Base-by-base conservation (phyloP, 306 rosid species). In the Corylus heterophylla region DNA sequence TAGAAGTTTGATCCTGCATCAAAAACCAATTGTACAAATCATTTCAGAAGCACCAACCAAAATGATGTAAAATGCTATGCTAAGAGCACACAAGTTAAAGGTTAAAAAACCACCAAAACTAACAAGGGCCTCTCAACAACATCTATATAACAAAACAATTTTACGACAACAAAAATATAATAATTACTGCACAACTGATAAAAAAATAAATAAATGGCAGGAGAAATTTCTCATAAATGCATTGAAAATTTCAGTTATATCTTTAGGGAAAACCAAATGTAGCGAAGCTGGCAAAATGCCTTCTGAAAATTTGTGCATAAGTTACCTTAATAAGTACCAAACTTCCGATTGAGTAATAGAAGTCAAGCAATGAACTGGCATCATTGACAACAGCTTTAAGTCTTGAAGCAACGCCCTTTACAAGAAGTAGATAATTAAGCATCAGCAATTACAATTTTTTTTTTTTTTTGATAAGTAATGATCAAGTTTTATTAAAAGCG, bases 321-420 rank as follows among this genome's bases (percentile, higher is more conserved):
- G 13, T 79, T 86, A 93, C 99, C 99, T 90, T 91, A 55, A 89
- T 76, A 81, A 89, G 97, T 79, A 82, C 91, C 88, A 96, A 86
- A 81, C 92, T 82, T 84, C 93, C 93, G 1, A 93, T 62, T 67
- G 98, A 91, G 82, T 90, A 86, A 83, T 93, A 93, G 73, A 89
- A 81, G 55, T 93, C 97, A 13, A 80, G 90, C 94, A 96, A 85
- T 12, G 88, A 85, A 74, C 87, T 88, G 35, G 94, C 97, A 78
- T 90, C 89, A 67, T 79, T 83, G 71, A 89, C 85, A 44, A 69
- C 71, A 82, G 92, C 81, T 81, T 88, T 83, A 80, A 96, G 89
- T 58, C 84, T 86, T 49, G 88, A 83, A 61, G 91, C 84, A 81
- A 91, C 29, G 78, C 83, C 87, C 99, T 93, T 84, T 25, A 88